Evolutionary conservation across 2,329 filamentous ascomycete genomes (phyloP).

Genomic region (Colletotrichum acutatum): DNA sequence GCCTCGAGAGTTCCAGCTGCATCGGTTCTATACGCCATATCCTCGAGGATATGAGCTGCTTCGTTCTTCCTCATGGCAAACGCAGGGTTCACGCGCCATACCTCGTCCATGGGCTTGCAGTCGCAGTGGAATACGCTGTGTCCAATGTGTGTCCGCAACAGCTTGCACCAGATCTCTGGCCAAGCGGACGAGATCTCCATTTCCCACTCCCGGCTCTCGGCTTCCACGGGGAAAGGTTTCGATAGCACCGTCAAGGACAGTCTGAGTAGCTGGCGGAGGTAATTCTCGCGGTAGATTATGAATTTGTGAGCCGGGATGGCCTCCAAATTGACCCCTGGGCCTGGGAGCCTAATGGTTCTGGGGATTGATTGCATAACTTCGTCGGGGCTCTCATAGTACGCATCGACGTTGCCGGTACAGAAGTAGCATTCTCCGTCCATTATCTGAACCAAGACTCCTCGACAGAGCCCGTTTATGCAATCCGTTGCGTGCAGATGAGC

Average conservation of each 20-base stretch:
- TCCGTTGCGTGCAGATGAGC: slow-evolving; percentile 2
- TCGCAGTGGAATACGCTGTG: not conserved
- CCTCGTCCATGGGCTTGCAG: slow-evolving; percentile 5
- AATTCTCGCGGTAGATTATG: slow-evolving; percentile 14
- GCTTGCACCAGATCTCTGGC: slow-evolving; percentile 29
- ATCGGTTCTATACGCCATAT: not conserved
- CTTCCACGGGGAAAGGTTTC: not conserved
- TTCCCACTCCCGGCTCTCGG: not conserved
- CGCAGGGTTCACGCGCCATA: slow-evolving; percentile 26
- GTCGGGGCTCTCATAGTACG: not conserved
- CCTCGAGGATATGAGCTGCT: slow-evolving; percentile 4
- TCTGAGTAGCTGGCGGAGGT: slow-evolving; percentile 8
- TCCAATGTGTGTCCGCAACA: not conserved
- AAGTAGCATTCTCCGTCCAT: not conserved
- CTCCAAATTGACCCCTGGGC: not conserved
- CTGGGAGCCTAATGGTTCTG: not conserved
- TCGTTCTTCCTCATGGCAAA: slow-evolving; percentile 25
- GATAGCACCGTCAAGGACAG: not conserved
- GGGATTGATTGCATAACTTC: not conserved
- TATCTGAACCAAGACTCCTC: slow-evolving; percentile 1
- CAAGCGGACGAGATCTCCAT: not conserved
- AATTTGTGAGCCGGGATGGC: not conserved
- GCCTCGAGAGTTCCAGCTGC: not conserved
- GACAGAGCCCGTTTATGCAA: not conserved
- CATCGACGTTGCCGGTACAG: slow-evolving; percentile 17